phyloP scores from a whole-genome alignment of 805 yeast genomes.

The Pichia heedii region DNA sequence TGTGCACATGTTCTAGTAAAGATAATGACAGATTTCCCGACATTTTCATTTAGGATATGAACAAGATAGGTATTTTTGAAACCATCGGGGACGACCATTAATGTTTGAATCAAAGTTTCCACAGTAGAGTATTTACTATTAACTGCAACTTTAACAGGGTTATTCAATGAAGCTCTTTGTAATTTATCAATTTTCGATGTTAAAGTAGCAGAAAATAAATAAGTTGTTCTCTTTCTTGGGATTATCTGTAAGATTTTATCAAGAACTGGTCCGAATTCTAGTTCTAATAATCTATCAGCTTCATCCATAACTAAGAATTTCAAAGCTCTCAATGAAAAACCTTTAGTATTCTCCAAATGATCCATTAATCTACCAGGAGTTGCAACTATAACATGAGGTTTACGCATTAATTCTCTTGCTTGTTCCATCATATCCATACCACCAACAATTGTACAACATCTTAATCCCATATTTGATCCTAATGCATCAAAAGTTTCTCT shows the following conservation, averaged over 20 bases:
- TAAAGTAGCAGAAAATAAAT: slow-evolving; percentile 93
- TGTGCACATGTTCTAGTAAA: slow-evolving; percentile 95
- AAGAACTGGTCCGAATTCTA: slow-evolving; percentile 94
- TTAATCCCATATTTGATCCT: slow-evolving; percentile 87
- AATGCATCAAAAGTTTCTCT: slow-evolving; percentile 92
- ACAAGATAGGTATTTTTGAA: slow-evolving; percentile 83
- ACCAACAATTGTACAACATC: slow-evolving; percentile 84
- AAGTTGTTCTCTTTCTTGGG: slow-evolving; percentile 78
- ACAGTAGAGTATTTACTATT: slow-evolving; percentile 87
- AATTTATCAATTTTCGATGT: slow-evolving; percentile 90
- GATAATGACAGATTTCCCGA: slow-evolving; percentile 80
- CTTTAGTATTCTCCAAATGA: slow-evolving; percentile 87
- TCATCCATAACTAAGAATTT: slow-evolving; percentile 90
- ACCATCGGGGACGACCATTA: slow-evolving; percentile 88
- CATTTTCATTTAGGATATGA: slow-evolving; percentile 69
- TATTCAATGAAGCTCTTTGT: slow-evolving; percentile 81
- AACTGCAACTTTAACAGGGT: slow-evolving; percentile 89
- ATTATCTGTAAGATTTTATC: slow-evolving; percentile 78
- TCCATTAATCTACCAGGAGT: slow-evolving; percentile 88
- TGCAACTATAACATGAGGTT: slow-evolving; percentile 91
- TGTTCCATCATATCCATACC: slow-evolving; percentile 99
- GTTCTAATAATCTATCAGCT: slow-evolving; percentile 90
- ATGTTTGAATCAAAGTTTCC: slow-evolving; percentile 80
- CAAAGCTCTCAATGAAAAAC: slow-evolving; percentile 70
- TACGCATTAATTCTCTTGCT: slow-evolving; percentile 85